Evolutionary conservation across 1,284 basidiomycete species (phyloP).

Genomic region (Pseudozyma sp.): DNA sequence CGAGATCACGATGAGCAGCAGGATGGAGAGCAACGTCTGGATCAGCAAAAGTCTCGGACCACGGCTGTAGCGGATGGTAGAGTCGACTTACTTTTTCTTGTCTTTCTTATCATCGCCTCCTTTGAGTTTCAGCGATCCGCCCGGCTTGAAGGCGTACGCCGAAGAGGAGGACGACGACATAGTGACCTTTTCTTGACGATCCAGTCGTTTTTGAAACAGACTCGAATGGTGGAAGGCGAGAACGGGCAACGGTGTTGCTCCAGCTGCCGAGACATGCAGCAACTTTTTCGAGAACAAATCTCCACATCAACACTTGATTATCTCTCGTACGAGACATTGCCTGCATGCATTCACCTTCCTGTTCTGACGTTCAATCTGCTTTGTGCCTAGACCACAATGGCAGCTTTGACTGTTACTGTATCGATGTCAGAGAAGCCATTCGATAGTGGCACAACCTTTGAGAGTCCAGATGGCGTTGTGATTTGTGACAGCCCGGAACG

Average conservation of each 20-base stretch:
- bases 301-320: not conserved
- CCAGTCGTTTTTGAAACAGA: too few species aligned
- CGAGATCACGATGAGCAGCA: not conserved
- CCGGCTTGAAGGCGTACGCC: slow-evolving; percentile 61
- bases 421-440: too few species aligned
- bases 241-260: not conserved
- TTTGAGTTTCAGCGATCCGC: slow-evolving; percentile 67
- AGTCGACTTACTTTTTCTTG: slow-evolving; percentile 40
- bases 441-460: too few species aligned
- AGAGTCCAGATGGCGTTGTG: too few species aligned
- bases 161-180: slow-evolving; percentile 39
- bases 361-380: not conserved
- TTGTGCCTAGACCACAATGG: too few species aligned
- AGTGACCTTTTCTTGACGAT: not conserved
- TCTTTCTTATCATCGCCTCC: slow-evolving; percentile 49
- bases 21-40: slow-evolving; percentile 3
- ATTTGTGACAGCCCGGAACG: too few species aligned
- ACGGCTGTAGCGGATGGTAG: too few species aligned
- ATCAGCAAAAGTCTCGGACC: slow-evolving; percentile 2
- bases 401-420: too few species aligned
- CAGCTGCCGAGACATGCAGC: not conserved
- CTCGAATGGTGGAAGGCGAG: not conserved
- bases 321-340: not conserved
- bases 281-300: not conserved
- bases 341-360: not conserved